A percentile compares a stretch with the other conserved stretches of the same genome.
Evolutionary conservation across 768 basidiomycete genomes (phyloP).

Genomic region (Tricholomella constricta): DNA sequence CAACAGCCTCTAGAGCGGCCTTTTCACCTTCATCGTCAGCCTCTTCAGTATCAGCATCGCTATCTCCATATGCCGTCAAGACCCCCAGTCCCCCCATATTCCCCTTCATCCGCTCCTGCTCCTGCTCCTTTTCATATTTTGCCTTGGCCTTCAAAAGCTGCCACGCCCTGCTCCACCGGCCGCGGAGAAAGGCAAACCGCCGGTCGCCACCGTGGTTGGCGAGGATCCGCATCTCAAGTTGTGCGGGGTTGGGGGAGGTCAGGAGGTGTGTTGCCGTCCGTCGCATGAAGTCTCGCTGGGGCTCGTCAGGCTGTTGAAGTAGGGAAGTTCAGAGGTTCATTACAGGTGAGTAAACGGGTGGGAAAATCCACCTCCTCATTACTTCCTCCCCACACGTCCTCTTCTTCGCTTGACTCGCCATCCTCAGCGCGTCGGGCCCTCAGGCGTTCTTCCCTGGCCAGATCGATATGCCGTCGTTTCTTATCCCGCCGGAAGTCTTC

Average conservation of each 20-base stretch:
- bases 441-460: conserved; percentile 64
- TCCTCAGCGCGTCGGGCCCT: conserved; percentile 53
- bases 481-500: conserved; percentile 71
- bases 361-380: conserved; percentile 61
- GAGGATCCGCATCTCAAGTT: conserved; percentile 86
- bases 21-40: conserved; percentile 28
- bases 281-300: conserved; percentile 66
- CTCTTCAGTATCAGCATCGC: conserved; percentile 44
- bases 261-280: conserved; percentile 72
- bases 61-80: conserved; percentile 61
- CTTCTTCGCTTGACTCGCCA: conserved; percentile 28
- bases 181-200: conserved; percentile 81
- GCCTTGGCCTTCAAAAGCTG: conserved; percentile 49
- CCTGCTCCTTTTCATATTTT: conserved; percentile 30
- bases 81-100: conserved; percentile 46
- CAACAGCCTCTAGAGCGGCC: conserved; percentile 9
- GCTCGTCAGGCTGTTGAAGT: conserved; percentile 55
- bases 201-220: conserved; percentile 81
- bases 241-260: conserved; percentile 73
- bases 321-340: not conserved
- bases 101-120: conserved; percentile 25
- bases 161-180: conserved; percentile 75
- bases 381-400: conserved; percentile 60
- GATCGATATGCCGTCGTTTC: conserved; percentile 61
- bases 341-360: not conserved